A percentile compares a stretch with the other conserved stretches of the same genome.
Conservation (phyloP, 768 basidiomycete species). For the Lepiota brunneoincarnata region DNA sequence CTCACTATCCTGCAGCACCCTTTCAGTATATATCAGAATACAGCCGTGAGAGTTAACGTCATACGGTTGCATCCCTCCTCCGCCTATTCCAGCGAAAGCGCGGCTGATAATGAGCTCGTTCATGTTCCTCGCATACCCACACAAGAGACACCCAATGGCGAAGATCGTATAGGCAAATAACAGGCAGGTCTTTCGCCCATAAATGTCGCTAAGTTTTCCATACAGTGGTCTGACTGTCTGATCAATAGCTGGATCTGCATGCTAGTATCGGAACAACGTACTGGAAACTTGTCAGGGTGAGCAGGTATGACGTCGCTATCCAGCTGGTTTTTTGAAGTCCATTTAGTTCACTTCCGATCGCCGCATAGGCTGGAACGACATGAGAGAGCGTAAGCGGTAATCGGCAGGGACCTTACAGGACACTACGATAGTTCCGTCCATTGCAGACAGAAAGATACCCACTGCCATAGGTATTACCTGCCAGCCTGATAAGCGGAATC, state of each 20-base stretch:
- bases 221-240: constrained; percentile 47
- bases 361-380: constrained; percentile 38
- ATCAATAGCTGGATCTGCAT: not conserved
- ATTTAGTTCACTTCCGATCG: constrained; percentile 57
- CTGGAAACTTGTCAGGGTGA: constrained; percentile 63
- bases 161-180: constrained; percentile 54
- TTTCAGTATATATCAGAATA: not conserved
- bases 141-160: constrained; percentile 49
- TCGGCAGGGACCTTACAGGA: constrained; percentile 12
- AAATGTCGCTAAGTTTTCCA: constrained; percentile 66
- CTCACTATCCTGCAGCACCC: constrained; percentile 43
- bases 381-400: not conserved
- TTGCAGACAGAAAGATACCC: constrained; percentile 15
- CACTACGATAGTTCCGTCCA: constrained; percentile 18
- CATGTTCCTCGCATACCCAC: constrained; percentile 54
- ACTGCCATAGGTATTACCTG: constrained; percentile 14
- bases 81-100: constrained; percentile 58
- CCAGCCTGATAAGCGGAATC: not conserved
- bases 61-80: constrained; percentile 63
- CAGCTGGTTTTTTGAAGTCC: constrained; percentile 65
- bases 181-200: constrained; percentile 57
- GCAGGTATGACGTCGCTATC: constrained; percentile 63
- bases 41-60: constrained; percentile 14
- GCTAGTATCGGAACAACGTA: constrained; percentile 21
- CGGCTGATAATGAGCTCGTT: constrained; percentile 50